Evolutionary conservation across 176 grass and related monocot species (phyloP).

Genomic region (Hordeum vulgare): DNA sequence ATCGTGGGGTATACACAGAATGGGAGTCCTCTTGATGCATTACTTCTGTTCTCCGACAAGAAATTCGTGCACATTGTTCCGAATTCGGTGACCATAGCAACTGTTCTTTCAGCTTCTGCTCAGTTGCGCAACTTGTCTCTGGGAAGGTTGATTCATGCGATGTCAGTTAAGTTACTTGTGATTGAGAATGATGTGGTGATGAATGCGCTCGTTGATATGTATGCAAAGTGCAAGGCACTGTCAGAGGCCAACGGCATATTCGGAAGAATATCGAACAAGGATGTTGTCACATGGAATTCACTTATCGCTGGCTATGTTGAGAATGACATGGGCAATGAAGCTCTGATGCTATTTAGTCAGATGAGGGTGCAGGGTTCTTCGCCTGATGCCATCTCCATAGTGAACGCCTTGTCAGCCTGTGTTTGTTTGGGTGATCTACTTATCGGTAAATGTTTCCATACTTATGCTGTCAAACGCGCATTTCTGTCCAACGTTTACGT

Average conservation of each 20-base stretch:
- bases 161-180: conserved; percentile 38
- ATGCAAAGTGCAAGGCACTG: conserved; percentile 45
- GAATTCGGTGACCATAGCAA: conserved; percentile 45
- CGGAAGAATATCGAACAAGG: conserved; percentile 31
- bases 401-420: conserved; percentile 50
- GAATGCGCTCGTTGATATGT: conserved; percentile 60
- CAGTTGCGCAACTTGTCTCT: conserved; percentile 32
- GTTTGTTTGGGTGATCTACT: conserved; percentile 41
- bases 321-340: conserved; percentile 44
- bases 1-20: conserved; percentile 61
- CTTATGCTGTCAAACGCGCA: conserved; percentile 39
- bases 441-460: conserved; percentile 49
- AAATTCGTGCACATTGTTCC: conserved; percentile 34
- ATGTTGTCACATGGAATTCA: conserved; percentile 64
- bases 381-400: conserved; percentile 57
- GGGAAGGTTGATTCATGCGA: conserved; percentile 47
- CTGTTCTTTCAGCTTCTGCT: conserved; percentile 47
- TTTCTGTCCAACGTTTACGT: conserved; percentile 51
- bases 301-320: conserved; percentile 50
- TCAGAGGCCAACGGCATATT: conserved; percentile 41
- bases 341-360: conserved; percentile 43
- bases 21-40: conserved; percentile 42
- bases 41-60: conserved; percentile 34
- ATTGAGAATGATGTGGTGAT: conserved; percentile 24
- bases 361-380: conserved; percentile 35